phyloP scores from a whole-genome alignment of 106 monocot genomes.

The Vanilla planifolia region DNA sequence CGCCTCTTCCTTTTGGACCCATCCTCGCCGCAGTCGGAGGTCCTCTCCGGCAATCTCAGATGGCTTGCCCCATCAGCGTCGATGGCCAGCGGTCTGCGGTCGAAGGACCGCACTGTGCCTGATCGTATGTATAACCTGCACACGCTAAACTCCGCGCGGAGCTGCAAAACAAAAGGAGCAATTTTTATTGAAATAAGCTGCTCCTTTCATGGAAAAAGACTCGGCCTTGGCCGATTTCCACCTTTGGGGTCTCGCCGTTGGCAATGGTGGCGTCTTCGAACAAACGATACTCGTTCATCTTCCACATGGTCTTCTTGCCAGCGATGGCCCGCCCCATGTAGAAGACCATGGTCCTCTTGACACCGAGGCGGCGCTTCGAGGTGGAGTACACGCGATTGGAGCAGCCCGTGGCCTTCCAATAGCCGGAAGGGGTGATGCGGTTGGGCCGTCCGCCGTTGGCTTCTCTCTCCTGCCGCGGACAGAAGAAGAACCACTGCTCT shows the following conservation, averaged over 20 bases:
- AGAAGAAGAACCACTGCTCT: constrained; percentile 92
- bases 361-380: constrained; percentile 23
- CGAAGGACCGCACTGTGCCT: constrained; percentile 36
- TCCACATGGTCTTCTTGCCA: constrained; percentile 66
- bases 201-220: no score
- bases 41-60: neutral
- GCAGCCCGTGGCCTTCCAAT: constrained; percentile 86
- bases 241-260: constrained; percentile 1
- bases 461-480: constrained; percentile 58
- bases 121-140: constrained; percentile 60
- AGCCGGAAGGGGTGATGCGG: constrained; percentile 60
- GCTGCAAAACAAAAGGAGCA: constrained; percentile 14
- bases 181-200: neutral
- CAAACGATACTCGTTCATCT: constrained; percentile 74
- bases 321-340: constrained; percentile 50
- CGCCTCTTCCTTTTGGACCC: neutral
- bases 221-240: neutral
- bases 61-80: neutral
- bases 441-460: constrained; percentile 58
- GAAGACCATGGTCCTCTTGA: constrained; percentile 80
- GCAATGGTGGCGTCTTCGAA: constrained; percentile 5
- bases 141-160: constrained; percentile 57
- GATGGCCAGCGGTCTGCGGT: constrained; percentile 36
- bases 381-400: constrained; percentile 32
- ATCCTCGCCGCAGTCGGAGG: neutral